Base-by-base conservation (phyloP, 768 basidiomycete genomes). In the Galerina marginata region DNA sequence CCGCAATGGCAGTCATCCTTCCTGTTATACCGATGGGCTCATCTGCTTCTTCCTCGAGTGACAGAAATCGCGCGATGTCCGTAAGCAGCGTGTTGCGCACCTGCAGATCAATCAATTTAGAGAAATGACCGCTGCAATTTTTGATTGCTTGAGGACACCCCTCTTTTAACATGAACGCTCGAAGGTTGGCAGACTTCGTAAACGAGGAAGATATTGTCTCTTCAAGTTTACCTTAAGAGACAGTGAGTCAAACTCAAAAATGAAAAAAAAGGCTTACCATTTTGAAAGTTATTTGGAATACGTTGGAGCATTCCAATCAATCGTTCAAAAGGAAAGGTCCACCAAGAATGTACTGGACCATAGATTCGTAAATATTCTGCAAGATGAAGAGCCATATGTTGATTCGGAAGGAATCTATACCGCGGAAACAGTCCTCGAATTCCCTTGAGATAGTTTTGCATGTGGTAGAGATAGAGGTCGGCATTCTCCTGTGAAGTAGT, bases 381-480 rank as follows among this genome's bases (percentile, higher is more conserved):
- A n/a, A 80, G 56, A 63, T 83, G 80, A 29, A 83, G 61, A 0
- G 76, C 61, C 23, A 78, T 58, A 57, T 82, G 82, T 7, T 81
- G 75, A 47, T 79, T 79, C 2, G 76, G 71, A 6, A 58, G 48
- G 15, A 79, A 59, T 0, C 38, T 50, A 11, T 67, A 66, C 9
- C 68, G 62, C 2, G 72, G 75, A 56, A 71, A 81, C 1, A 81
- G 67, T 0, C 60, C 45, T 4, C 65, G 59, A 2, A 81, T 25
- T 2, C 60, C 67, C 0, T 26, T 33, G 9, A 81, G 65, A 59
- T 81, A 82, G 1, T 33, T 4, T 11, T 56, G 51, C 54, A 71
- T 67, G 38, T 65, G 54, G 15, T 15, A 15, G 9, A 65, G 42
- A 49, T 68, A 68, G 3, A 52, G 43, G 9, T 49, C 38, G 1